Percentiles rank a stretch among this genome's conserved stretches.
phyloP scores from a whole-genome alignment of 2,329 filamentous ascomycete genomes.

The Exophiala sp. region DNA sequence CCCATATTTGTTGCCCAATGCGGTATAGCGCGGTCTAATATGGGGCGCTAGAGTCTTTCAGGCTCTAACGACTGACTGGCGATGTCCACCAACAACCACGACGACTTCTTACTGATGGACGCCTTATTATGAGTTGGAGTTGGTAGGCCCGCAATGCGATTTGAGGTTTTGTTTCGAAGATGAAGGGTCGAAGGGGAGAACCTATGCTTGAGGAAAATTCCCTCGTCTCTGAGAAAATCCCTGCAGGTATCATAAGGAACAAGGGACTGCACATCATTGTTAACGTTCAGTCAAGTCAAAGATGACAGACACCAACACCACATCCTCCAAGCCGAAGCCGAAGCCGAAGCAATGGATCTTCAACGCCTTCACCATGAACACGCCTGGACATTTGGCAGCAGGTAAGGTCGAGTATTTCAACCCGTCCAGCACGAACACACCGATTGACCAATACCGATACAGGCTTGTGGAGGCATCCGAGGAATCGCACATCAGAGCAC shows the following conservation, averaged over 20 bases:
- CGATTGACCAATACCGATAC: neutral
- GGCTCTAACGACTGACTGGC: too few relatives aligned
- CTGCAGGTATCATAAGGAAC: too few relatives aligned
- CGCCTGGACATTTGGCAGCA: constrained; percentile 1
- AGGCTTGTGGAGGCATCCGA: constrained; percentile 2
- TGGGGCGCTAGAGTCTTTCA: neutral
- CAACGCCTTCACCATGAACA: constrained; percentile 5
- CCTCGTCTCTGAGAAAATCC: too few relatives aligned
- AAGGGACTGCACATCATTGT: too few relatives aligned
- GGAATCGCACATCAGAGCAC: neutral
- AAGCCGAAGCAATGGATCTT: constrained; percentile 4
- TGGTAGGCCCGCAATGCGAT: too few relatives aligned
- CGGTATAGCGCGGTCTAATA: neutral
- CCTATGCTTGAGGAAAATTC: too few relatives aligned
- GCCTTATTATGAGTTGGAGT: too few relatives aligned
- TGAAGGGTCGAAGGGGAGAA: too few relatives aligned
- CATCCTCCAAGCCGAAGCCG: neutral
- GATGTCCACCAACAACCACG: too few relatives aligned
- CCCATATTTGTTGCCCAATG: neutral
- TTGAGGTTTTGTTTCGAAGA: too few relatives aligned
- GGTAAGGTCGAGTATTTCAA: neutral
- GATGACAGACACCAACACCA: neutral
- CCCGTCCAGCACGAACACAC: neutral
- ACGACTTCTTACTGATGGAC: too few relatives aligned
- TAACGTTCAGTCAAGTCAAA: neutral